These are phyloP conservation scores for Tylopilus vinaceipallidus DNA, from an alignment of 768 basidiomycete species.

Conservation along the genomic window DNA sequence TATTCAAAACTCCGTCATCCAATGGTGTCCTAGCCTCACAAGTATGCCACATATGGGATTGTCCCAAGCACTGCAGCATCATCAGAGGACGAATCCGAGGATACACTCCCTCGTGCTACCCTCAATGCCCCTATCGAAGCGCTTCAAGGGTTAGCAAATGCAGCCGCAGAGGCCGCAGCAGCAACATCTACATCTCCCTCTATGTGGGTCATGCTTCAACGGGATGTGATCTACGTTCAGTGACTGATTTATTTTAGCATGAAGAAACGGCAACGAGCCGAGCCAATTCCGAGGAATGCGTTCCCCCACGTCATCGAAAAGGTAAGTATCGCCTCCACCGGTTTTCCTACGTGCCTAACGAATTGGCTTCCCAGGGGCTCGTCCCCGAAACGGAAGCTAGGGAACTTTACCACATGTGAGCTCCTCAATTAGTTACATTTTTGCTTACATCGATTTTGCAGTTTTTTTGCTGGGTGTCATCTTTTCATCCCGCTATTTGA, in stretches of 20 bases:
- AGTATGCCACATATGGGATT: constrained; percentile 90
- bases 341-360: neutral
- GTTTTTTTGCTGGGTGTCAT: constrained; percentile 95
- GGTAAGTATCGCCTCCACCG: constrained; percentile 34
- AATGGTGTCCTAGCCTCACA: constrained; percentile 60
- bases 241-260: constrained; percentile 32
- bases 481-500: constrained; percentile 96
- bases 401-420: constrained; percentile 88
- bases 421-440: constrained; percentile 13
- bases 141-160: constrained; percentile 90
- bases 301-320: constrained; percentile 91
- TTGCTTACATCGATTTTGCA: constrained; percentile 31
- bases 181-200: constrained; percentile 65
- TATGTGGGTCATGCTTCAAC: constrained; percentile 38
- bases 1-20: constrained; percentile 9
- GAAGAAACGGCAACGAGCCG: constrained; percentile 82
- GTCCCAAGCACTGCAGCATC: constrained; percentile 80
- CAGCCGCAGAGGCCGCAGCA: constrained; percentile 90
- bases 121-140: constrained; percentile 94
- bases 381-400: constrained; percentile 84
- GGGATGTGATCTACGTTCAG: neutral
- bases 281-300: constrained; percentile 79
- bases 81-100: constrained; percentile 90
- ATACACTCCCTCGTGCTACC: constrained; percentile 78
- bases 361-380: constrained; percentile 54